Base-by-base conservation (phyloP, 345 rosid genomes). In the Euclidium syriacum region DNA sequence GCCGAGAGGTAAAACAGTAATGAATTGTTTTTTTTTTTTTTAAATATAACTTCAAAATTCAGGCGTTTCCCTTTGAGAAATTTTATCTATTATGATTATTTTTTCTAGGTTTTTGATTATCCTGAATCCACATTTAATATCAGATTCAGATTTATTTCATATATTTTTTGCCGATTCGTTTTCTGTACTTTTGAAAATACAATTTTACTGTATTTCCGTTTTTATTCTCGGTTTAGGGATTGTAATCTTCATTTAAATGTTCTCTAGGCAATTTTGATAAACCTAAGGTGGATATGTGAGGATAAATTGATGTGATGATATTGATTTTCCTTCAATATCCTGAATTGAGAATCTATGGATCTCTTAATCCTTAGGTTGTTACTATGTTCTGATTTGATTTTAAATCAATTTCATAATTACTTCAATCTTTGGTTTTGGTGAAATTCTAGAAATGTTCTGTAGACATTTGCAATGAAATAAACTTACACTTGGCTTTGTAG, bases 381-480 rank as follows among this genome's bases (percentile, higher is more conserved):
- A 38, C 27, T 8, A 18, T 7, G 26, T 48, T 25, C 32, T 51
- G 49, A 20, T 26, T 39, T 38, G 35, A 14, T 17, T 5, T 8
- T n/a, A 9, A 19, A 14, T 11, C 10, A 63, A 32, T 51, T 63
- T 4, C 32, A 20, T 40, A 2, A 26, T 14, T 15, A n/a, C n/a
- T 10, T 3, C 7, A 4, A 15, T 12, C 8, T 30, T 5, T 1
- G 18, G 10, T 24, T 25, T 26, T 3, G 25, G 25, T 40, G 16
- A 53, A 18, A 32, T 10, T 15, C 4, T 32, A 32, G 6, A 30
- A n/a, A 23, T 42, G 24, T 52, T 52, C 5, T 40, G 23, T 63
- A 40, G 42, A 40, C n/a, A n/a, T 40, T 65, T 32, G 63, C 10
- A 15, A 65, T 36, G 63, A 32, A 34, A 8, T 20, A 52, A 23